Base-by-base conservation (phyloP, 345 rosid species). In the Pistacia integerrima region DNA sequence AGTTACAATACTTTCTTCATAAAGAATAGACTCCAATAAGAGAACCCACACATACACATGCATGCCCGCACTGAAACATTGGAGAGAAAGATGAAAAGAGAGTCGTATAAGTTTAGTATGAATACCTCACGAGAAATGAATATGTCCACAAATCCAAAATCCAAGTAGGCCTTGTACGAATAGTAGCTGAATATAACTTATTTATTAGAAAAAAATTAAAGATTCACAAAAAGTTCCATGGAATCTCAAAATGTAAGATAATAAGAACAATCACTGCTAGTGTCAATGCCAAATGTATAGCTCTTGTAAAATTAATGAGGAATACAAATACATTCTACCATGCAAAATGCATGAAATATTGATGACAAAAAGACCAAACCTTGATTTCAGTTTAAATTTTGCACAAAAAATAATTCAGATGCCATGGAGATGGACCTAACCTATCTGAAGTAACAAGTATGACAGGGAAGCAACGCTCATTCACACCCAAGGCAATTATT, bases 41-140 rank as follows among this genome's bases (percentile, higher is more conserved):
- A 30, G 11, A n/a, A 60, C 20, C 54, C 59, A 71, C 10, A 33
- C 20, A 35, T n/a, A 35, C 35, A 41, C 33, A 14, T 14, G 20
- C 10, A 69, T 16, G 6, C 57, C 57, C 6, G 6, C 18, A 16
- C 17, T 3, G 5, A 35, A 63, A 5, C 20, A 35, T 30, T 5
- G 20, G 16, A n/a, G 71, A 66, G 30, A 58, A 22, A 33, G 62
- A 35, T 18, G 36, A 41, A 51, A 20, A 65, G 35, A 33, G 11
- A 70, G 59, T 38, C 30, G 58, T 13, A 67, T 6, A 33, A 35
- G 56, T 69, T 63, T 28, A 74, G 69, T 60, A 69, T 25, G 5
- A 55, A 62, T 92, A 97, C 99, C 99, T 97, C 98, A n/a, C 94
- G 96, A 52, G 99, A 94, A 83, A 94, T 85, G 81, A 92, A 97